These are phyloP conservation scores for Kandelia obovata DNA, from an alignment of 345 rosid species.

Conservation along the genomic window DNA sequence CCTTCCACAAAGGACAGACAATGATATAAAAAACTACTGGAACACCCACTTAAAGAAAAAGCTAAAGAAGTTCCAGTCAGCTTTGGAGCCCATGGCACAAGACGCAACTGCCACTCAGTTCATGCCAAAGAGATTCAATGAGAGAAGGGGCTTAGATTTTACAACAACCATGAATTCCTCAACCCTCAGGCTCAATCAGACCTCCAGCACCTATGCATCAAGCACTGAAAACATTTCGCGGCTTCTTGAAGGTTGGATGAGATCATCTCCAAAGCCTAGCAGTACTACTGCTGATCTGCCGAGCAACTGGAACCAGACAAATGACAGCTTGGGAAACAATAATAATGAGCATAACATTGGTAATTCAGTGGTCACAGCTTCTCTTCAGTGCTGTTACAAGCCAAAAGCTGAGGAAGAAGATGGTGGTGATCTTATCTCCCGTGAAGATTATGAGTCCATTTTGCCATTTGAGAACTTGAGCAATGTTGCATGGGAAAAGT, in stretches of 20 bases:
- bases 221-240: constrained; percentile 92
- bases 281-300: constrained; percentile 3
- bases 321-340: constrained; percentile 1
- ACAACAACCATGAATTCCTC: constrained; percentile 18
- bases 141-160: constrained; percentile 28
- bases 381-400: constrained; percentile 15
- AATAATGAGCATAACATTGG: constrained; percentile 3
- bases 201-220: constrained; percentile 60
- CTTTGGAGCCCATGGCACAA: constrained; percentile 33
- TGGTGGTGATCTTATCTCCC: constrained; percentile 37
- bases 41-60: constrained; percentile 99
- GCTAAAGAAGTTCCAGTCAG: constrained; percentile 62
- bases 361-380: constrained; percentile 16
- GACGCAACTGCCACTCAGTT: constrained; percentile 21
- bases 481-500: constrained; percentile 42
- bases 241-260: constrained; percentile 90
- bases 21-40: constrained; percentile 98
- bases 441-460: constrained; percentile 56
- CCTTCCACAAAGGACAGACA: constrained; percentile 93
- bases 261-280: constrained; percentile 49
- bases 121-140: constrained; percentile 18
- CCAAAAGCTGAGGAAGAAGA: constrained; percentile 43
- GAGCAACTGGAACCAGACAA: background rate
- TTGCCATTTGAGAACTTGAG: constrained; percentile 52
- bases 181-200: constrained; percentile 17